A percentile compares a stretch with the other conserved stretches of the same genome.
These are phyloP conservation scores for Pachysandra terminalis DNA, from an alignment of 164 flowering plant species.

Conservation along the genomic window DNA sequence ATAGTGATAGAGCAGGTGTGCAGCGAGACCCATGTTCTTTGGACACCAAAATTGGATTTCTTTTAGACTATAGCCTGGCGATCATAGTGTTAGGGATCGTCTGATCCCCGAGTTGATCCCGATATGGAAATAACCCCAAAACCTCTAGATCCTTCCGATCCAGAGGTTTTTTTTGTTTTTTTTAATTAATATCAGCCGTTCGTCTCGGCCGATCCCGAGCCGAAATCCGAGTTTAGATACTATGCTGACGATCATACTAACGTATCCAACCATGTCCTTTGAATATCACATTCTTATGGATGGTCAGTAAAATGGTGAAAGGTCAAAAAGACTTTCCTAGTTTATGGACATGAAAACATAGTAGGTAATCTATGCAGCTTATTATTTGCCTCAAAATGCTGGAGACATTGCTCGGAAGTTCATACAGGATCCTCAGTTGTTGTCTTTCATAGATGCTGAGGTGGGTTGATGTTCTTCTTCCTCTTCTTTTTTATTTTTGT, in stretches of 20 bases:
- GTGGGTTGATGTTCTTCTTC: conserved; percentile 24
- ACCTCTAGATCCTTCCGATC: too few relatives aligned
- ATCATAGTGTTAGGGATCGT: too few relatives aligned
- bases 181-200: too few relatives aligned
- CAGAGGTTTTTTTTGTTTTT: too few relatives aligned
- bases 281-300: neutral
- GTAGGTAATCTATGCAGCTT: conserved; percentile 50
- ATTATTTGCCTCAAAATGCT: conserved; percentile 94
- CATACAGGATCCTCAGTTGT: conserved; percentile 74
- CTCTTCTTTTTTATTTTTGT: conserved; percentile 5
- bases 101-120: too few relatives aligned
- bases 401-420: conserved; percentile 87
- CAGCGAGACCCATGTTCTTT: neutral
- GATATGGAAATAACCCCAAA: too few relatives aligned
- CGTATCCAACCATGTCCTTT: neutral
- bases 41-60: neutral
- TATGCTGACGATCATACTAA: neutral
- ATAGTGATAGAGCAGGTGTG: neutral
- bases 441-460: conserved; percentile 97
- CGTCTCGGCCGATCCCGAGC: too few relatives aligned
- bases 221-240: too few relatives aligned
- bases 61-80: neutral
- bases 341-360: neutral
- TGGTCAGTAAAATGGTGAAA: neutral
- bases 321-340: neutral